A percentile compares a stretch with the other conserved stretches of the same genome.
These are phyloP conservation scores for Haematococcus lacustris DNA, from an alignment of 139 green algal species.

Conservation along the genomic window DNA sequence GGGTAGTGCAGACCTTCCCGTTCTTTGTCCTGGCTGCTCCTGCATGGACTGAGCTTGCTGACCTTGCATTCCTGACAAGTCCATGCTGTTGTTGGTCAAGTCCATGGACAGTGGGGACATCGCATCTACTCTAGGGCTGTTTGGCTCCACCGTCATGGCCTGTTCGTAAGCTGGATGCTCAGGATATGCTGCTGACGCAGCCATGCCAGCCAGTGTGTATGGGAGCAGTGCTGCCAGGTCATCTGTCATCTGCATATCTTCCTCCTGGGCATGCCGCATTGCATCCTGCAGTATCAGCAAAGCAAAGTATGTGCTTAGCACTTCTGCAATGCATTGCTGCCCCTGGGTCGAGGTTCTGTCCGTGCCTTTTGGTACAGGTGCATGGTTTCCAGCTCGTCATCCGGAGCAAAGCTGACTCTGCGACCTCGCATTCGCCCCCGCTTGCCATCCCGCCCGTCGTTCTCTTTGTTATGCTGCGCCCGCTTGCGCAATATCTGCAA, in stretches of 20 bases:
- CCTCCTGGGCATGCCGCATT: neutral
- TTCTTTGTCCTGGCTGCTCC: neutral
- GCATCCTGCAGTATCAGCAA: neutral
- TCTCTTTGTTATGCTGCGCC: constrained; percentile 23
- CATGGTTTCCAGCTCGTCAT: constrained; percentile 60
- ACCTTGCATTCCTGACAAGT: constrained; percentile 9
- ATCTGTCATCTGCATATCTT: constrained; percentile 3
- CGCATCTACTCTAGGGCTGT: constrained; percentile 4
- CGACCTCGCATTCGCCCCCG: constrained; percentile 30
- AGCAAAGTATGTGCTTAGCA: neutral
- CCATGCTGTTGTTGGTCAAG: constrained; percentile 43
- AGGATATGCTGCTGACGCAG: constrained; percentile 1
- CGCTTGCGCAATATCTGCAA: neutral
- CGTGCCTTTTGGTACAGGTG: constrained; percentile 51
- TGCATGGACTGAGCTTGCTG: constrained; percentile 4
- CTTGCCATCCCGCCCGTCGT: constrained; percentile 23
- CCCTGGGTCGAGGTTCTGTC: neutral
- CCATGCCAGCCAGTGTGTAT: neutral
- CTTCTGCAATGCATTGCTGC: neutral
- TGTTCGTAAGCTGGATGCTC: neutral
- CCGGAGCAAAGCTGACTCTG: constrained; percentile 66
- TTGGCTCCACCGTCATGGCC: neutral
- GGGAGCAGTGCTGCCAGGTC: neutral
- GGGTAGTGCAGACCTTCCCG: neutral
- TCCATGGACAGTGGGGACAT: constrained; percentile 46